Percentiles rank a stretch among this genome's conserved stretches.
These are phyloP conservation scores for Prasinococcaceae sp. DNA, from an alignment of 139 green algal species.

Conservation along the genomic window DNA sequence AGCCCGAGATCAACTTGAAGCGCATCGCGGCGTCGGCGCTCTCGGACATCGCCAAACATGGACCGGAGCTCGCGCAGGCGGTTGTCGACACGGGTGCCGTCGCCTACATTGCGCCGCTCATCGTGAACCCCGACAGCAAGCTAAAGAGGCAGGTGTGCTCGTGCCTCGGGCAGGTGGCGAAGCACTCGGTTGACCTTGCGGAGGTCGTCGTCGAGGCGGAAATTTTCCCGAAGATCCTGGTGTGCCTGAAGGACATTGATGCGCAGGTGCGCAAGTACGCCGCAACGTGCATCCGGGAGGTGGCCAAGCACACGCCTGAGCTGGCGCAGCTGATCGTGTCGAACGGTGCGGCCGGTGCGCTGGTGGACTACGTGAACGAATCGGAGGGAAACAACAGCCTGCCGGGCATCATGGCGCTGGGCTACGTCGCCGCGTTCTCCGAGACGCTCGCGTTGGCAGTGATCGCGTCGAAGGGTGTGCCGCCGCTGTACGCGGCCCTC, in stretches of 20 bases:
- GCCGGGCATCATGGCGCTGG: constrained; percentile 70
- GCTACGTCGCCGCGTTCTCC: constrained; percentile 72
- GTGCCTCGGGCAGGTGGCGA: constrained; percentile 64
- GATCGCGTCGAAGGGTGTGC: constrained; percentile 60
- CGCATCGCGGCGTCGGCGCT: constrained; percentile 60
- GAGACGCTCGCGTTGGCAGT: constrained; percentile 68
- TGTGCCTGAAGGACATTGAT: constrained; percentile 74
- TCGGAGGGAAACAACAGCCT: constrained; percentile 29
- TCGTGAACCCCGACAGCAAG: constrained; percentile 69
- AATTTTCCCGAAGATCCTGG: constrained; percentile 74
- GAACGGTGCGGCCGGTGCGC: constrained; percentile 58
- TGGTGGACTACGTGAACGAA: constrained; percentile 61
- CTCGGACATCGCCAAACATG: constrained; percentile 75
- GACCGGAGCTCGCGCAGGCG: constrained; percentile 61
- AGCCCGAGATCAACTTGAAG: constrained; percentile 71
- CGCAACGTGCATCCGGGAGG: constrained; percentile 44
- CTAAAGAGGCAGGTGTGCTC: constrained; percentile 73
- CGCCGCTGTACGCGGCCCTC: constrained; percentile 47
- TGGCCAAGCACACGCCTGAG: constrained; percentile 80
- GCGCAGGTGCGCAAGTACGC: constrained; percentile 63
- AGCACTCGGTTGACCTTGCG: constrained; percentile 74
- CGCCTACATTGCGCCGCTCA: constrained; percentile 54
- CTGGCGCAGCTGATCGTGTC: constrained; percentile 71
- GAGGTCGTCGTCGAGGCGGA: constrained; percentile 77
- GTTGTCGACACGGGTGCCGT: constrained; percentile 68